A percentile compares a stretch with the other conserved stretches of the same genome.
Conservation (phyloP, 352 stramenopile species). For the Phytophthora kernoviae region DNA sequence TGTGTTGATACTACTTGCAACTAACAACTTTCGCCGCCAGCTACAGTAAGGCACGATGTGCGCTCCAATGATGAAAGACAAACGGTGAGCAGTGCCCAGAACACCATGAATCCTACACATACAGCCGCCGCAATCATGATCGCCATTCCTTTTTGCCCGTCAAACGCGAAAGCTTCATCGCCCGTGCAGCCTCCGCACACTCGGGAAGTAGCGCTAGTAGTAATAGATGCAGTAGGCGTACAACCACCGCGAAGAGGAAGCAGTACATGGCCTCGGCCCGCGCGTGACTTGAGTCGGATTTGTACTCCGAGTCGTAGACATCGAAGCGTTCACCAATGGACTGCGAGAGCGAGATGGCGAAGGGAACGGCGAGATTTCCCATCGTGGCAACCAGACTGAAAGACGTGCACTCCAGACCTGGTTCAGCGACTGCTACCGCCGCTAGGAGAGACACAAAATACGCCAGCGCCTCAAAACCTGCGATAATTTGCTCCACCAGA, state of each 20-base stretch:
- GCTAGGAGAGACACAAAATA: conserved; percentile 60
- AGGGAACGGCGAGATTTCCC: conserved; percentile 57
- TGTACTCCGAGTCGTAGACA: conserved; percentile 59
- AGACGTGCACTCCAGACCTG: conserved; percentile 49
- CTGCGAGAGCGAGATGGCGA: conserved; percentile 65
- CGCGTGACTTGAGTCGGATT: conserved; percentile 42
- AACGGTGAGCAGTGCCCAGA: conserved; percentile 62
- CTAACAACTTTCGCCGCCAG: conserved; percentile 69
- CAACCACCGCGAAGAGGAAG: conserved; percentile 44
- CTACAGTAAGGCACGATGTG: conserved; percentile 67
- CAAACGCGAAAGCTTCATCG: conserved; percentile 34
- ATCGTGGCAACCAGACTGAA: conserved; percentile 60
- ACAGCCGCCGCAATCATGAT: conserved; percentile 33
- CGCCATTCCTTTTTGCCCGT: conserved; percentile 23
- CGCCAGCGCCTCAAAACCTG: conserved; percentile 54
- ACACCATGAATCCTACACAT: conserved; percentile 41
- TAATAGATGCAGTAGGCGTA: conserved; percentile 40
- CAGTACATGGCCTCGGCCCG: conserved; percentile 54
- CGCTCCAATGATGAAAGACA: conserved; percentile 54
- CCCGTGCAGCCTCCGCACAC: conserved; percentile 38
- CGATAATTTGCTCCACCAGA: conserved; percentile 54
- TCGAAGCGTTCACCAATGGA: conserved; percentile 70
- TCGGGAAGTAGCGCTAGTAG: conserved; percentile 48
- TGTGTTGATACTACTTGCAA: conserved; percentile 10
- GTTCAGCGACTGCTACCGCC: conserved; percentile 49